These are phyloP conservation scores for Euphorbia tirucalli DNA, from an alignment of 345 rosid genomes.

Conservation along the genomic window DNA sequence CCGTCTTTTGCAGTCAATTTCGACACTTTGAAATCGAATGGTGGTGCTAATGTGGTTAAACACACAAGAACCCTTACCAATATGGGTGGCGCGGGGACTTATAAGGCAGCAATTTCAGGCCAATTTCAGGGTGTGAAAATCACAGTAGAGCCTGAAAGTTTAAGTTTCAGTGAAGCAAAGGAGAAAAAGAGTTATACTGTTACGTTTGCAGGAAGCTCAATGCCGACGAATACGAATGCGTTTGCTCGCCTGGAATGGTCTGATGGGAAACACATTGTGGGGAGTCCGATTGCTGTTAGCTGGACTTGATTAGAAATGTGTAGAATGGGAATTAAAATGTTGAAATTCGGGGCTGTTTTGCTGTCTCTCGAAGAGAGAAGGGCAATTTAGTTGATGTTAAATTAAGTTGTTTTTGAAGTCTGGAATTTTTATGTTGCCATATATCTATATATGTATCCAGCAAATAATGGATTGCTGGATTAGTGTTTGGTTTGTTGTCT, in stretches of 20 bases:
- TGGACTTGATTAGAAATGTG: constrained; percentile 42
- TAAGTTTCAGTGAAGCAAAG: constrained; percentile 48
- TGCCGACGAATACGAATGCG: constrained; percentile 33
- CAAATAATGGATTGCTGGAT: constrained; percentile 16
- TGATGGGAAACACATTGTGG: constrained; percentile 26
- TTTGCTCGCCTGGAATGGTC: constrained; percentile 33
- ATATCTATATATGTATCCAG: constrained; percentile 9
- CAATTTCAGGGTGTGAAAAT: constrained; percentile 47
- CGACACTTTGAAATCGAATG: constrained; percentile 4
- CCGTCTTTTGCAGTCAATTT: constrained; percentile 30
- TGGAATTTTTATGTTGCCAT: background rate
- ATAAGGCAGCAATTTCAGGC: constrained; percentile 45
- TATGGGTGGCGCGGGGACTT: constrained; percentile 29
- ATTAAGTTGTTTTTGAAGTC: constrained; percentile 1
- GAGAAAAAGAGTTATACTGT: constrained; percentile 75
- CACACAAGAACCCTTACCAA: constrained; percentile 39
- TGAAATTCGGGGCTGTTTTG: constrained; percentile 4
- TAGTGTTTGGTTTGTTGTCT: constrained; percentile 22
- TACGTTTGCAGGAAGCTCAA: constrained; percentile 51
- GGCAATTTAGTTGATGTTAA: constrained; percentile 9
- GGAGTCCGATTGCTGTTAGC: constrained; percentile 41
- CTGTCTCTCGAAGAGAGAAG: constrained; percentile 13
- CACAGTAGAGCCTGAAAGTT: constrained; percentile 54
- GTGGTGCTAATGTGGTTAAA: constrained; percentile 33
- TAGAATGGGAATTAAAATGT: background rate